These are phyloP conservation scores for Zostera marina DNA, from an alignment of 116 monocot genomes.

Conservation along the genomic window DNA sequence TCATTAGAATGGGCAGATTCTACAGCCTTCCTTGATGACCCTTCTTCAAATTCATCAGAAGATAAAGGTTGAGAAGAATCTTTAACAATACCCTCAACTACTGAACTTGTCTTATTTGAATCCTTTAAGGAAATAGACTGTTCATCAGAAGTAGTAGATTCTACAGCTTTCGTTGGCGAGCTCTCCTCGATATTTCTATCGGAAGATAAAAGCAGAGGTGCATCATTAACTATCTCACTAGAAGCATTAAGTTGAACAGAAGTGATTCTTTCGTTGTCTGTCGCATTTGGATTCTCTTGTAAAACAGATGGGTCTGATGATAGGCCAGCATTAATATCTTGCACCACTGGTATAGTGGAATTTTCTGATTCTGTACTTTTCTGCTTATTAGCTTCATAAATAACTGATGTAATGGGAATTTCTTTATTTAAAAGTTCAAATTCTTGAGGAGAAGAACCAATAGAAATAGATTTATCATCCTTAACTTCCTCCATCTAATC, in stretches of 20 bases:
- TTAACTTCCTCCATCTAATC: constrained; percentile 9
- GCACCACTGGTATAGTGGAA: neutral
- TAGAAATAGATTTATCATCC: constrained; percentile 3
- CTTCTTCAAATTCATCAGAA: too few species aligned
- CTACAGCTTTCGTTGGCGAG: neutral
- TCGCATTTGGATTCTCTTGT: neutral
- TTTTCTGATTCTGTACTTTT: neutral
- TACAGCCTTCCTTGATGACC: neutral
- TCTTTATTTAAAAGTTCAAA: neutral
- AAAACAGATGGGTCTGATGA: too few species aligned
- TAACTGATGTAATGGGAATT: neutral
- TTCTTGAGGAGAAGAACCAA: neutral
- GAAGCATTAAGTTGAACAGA: neutral
- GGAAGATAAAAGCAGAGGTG: too few species aligned
- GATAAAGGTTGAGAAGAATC: too few species aligned
- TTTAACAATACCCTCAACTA: neutral
- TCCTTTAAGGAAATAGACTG: neutral
- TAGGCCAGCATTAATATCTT: neutral
- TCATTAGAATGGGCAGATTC: neutral
- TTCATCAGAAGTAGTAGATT: neutral
- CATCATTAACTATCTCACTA: neutral
- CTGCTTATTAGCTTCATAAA: neutral
- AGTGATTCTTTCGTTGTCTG: neutral
- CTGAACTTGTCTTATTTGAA: neutral
- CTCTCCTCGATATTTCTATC: neutral